phyloP scores from a whole-genome alignment of 345 rosid species.

The Rhodomyrtus tomentosa region DNA sequence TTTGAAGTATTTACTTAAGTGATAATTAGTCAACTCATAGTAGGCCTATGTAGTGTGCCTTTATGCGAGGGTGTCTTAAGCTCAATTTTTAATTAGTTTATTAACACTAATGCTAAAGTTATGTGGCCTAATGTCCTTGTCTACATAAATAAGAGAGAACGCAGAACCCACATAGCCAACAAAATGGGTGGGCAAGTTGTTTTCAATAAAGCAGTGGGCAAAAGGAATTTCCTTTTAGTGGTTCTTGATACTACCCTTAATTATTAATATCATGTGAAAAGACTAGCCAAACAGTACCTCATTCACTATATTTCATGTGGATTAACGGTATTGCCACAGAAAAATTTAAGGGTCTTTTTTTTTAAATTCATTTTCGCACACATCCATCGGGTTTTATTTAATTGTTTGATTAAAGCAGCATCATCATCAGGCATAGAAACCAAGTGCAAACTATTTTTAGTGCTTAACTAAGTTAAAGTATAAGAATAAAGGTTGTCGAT shows the following conservation, averaged over 20 bases:
- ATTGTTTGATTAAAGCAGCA: not conserved
- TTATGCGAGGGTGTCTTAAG: not conserved
- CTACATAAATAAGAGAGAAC: not conserved
- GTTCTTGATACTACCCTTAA: not conserved
- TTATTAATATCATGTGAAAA: not conserved
- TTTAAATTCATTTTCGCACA: not conserved
- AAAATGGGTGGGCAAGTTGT: not conserved
- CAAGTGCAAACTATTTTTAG: not conserved
- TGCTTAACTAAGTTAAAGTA: not conserved
- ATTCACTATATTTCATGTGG: not conserved
- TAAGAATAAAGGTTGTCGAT: not conserved
- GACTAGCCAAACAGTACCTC: not conserved
- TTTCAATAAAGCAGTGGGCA: slow-evolving; percentile 1
- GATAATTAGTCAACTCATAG: not conserved
- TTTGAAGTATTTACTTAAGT: not conserved
- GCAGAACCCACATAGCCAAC: not conserved
- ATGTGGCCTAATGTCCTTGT: not conserved
- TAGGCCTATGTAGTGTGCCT: not conserved
- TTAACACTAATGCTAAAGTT: not conserved
- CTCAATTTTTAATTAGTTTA: not conserved
- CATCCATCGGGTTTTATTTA: not conserved
- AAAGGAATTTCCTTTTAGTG: not conserved
- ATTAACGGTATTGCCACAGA: not conserved
- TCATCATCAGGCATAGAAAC: not conserved
- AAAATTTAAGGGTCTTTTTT: not conserved